phyloP scores from a whole-genome alignment of 75 land plant species.

The Pinus taeda region DNA sequence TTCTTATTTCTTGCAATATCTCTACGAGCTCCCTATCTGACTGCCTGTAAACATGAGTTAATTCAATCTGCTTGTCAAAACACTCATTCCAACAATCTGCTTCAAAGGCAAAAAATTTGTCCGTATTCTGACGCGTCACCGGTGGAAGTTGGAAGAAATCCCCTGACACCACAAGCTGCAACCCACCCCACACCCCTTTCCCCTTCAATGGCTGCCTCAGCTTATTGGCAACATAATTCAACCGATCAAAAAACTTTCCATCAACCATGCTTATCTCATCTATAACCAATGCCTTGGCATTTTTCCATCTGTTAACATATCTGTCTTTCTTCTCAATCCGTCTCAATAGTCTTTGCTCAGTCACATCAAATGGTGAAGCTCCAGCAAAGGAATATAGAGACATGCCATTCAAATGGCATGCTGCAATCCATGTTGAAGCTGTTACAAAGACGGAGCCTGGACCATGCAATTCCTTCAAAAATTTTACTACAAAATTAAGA shows the following conservation, averaged over 20 bases:
- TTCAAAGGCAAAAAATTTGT: slow-evolving; percentile 65
- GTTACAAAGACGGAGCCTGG: slow-evolving; percentile 53
- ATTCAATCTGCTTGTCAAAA: slow-evolving; percentile 63
- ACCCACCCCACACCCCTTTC: slow-evolving; percentile 50
- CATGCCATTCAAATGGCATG: slow-evolving; percentile 59
- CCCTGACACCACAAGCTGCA: slow-evolving; percentile 69
- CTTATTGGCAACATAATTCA: slow-evolving; percentile 49
- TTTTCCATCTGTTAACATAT: slow-evolving; percentile 38
- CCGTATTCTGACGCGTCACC: slow-evolving; percentile 14
- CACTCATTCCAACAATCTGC: slow-evolving; percentile 75
- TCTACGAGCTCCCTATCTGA: slow-evolving; percentile 37
- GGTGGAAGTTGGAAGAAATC: slow-evolving; percentile 86
- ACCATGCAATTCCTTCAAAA: slow-evolving; percentile 29
- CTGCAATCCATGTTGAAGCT: slow-evolving; percentile 78
- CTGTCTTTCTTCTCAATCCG: slow-evolving; percentile 16
- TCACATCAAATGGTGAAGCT: slow-evolving; percentile 27
- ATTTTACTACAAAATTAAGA: slow-evolving; percentile 29
- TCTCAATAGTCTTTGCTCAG: slow-evolving; percentile 13
- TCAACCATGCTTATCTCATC: slow-evolving; percentile 86
- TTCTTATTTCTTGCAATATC: slow-evolving; percentile 60
- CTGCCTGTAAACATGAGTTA: slow-evolving; percentile 59
- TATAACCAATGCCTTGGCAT: slow-evolving; percentile 56
- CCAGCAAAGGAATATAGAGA: slow-evolving; percentile 80
- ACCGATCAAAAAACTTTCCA: slow-evolving; percentile 59
- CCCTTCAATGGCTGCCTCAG: slow-evolving; percentile 12